phyloP scores from a whole-genome alignment of 495 filamentous ascomycete species.

The Chaetomidium leptoderma region DNA sequence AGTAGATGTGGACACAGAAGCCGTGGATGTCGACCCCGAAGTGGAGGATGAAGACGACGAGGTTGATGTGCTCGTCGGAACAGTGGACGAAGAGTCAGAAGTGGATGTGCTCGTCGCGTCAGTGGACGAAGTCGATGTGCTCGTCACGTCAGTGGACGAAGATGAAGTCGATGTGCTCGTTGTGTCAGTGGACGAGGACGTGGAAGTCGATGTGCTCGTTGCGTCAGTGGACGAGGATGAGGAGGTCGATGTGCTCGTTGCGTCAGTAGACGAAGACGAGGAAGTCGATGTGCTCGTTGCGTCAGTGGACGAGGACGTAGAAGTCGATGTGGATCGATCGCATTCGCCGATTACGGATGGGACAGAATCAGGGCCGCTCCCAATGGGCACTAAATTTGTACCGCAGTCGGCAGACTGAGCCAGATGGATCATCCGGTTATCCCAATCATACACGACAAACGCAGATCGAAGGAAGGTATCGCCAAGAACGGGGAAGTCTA shows the following conservation, averaged over 20 bases:
- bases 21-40: neutral
- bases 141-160: neutral
- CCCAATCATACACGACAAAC: constrained; percentile 91
- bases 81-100: neutral
- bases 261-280: neutral
- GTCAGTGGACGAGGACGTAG: neutral
- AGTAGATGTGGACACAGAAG: too few relatives aligned
- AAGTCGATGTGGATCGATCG: neutral
- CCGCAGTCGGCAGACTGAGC: constrained; percentile 52
- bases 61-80: constrained; percentile 8
- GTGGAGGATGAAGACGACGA: constrained; percentile 22
- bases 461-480: constrained; percentile 90
- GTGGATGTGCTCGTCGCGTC: neutral
- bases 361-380: constrained; percentile 23
- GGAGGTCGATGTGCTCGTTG: neutral
- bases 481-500: constrained; percentile 60
- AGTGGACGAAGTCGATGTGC: neutral
- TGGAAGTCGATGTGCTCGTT: neutral
- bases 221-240: neutral
- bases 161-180: neutral
- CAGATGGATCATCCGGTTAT: constrained; percentile 79
- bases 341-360: constrained; percentile 19
- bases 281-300: neutral
- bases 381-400: constrained; percentile 25
- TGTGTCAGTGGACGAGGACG: neutral